These are phyloP conservation scores for Chrysochromulina parva DNA, from an alignment of 78 protist genomes.

Conservation along the genomic window DNA sequence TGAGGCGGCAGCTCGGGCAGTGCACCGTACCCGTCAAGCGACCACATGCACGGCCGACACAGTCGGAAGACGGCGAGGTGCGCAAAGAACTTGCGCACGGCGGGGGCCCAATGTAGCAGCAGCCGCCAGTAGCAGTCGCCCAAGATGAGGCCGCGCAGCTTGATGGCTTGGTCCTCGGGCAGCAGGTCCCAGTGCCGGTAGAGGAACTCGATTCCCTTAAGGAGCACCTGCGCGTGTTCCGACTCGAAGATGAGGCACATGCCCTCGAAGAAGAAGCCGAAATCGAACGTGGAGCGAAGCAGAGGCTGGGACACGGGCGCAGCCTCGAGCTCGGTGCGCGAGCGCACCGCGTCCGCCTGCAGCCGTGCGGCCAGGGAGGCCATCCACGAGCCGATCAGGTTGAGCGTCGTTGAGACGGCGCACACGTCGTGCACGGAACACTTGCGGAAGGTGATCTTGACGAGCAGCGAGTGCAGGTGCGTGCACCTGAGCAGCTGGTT, in stretches of 20 bases:
- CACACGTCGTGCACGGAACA: slow-evolving; percentile 1
- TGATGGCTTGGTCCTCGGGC: slow-evolving; percentile 14
- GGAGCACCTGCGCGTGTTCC: slow-evolving; percentile 27
- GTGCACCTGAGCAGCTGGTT: slow-evolving; percentile 7
- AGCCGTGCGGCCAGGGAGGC: background rate
- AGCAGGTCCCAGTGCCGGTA: background rate
- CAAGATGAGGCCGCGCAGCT: background rate
- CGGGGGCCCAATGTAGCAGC: background rate
- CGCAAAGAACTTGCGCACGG: background rate
- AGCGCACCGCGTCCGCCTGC: background rate
- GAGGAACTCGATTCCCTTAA: slow-evolving; percentile 5
- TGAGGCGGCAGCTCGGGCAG: background rate
- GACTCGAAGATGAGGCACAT: background rate
- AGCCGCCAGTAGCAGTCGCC: background rate
- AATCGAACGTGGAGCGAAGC: slow-evolving; percentile 15
- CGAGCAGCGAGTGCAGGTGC: slow-evolving; percentile 18
- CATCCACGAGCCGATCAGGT: background rate
- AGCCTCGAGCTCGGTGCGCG: background rate
- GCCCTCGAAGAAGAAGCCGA: background rate
- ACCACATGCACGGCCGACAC: background rate
- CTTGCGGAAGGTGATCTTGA: background rate
- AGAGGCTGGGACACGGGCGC: slow-evolving; percentile 1
- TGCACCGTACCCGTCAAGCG: no score
- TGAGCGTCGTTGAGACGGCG: slow-evolving; percentile 27
- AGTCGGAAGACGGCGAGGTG: slow-evolving; percentile 8